phyloP scores from a whole-genome alignment of 1,139 yeast species.

The Pichia sp. region DNA sequence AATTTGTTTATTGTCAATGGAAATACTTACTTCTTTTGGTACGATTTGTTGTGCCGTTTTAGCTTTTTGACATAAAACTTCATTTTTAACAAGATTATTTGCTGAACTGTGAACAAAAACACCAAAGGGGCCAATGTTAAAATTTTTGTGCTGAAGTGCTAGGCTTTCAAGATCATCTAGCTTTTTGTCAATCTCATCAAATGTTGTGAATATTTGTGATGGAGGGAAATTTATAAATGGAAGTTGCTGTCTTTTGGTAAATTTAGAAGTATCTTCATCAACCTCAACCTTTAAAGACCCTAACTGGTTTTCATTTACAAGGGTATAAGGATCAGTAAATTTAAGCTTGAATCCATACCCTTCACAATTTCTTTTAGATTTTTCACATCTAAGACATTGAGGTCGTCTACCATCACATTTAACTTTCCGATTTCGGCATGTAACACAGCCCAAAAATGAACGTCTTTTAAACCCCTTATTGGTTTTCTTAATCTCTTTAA shows the following conservation, averaged over 20 bases:
- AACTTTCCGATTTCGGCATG: constrained; percentile 27
- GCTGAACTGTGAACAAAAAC: neutral
- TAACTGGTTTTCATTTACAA: constrained; percentile 18
- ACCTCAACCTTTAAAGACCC: constrained; percentile 5
- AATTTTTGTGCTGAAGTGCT: neutral
- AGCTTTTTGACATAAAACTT: neutral
- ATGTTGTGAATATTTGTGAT: constrained; percentile 49
- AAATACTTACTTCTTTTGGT: no score
- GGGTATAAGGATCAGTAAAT: constrained; percentile 51
- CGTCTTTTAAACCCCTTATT: constrained; percentile 14
- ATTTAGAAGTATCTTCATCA: constrained; percentile 16
- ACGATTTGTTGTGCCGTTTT: neutral
- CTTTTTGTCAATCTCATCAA: constrained; percentile 74
- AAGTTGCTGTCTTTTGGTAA: constrained; percentile 49
- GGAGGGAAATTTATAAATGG: constrained; percentile 63
- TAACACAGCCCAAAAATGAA: constrained; percentile 27
- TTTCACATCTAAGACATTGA: constrained; percentile 25
- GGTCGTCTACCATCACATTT: constrained; percentile 29
- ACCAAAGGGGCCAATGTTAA: constrained; percentile 63
- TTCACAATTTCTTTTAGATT: constrained; percentile 53
- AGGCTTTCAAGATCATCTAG: constrained; percentile 42
- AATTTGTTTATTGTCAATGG: no score
- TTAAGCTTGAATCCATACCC: constrained; percentile 77
- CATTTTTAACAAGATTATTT: no score
- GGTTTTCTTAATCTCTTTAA: no score